These are phyloP conservation scores for Populus pruinosa DNA, from an alignment of 345 rosid species.

Conservation along the genomic window DNA sequence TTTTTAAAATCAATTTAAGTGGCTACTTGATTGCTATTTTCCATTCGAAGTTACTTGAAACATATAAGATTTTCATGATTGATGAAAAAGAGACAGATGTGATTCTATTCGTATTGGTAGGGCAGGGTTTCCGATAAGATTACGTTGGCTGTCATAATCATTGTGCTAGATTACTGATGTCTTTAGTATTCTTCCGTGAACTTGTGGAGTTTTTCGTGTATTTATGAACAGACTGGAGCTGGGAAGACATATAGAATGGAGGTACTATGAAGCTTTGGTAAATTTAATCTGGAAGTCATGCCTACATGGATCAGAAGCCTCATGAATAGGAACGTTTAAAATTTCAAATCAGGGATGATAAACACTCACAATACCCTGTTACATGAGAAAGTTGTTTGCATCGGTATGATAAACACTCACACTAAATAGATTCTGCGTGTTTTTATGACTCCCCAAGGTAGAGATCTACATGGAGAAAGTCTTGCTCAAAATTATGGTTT, in stretches of 20 bases:
- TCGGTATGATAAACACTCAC: neutral
- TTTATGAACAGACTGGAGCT: slow-evolving; percentile 76
- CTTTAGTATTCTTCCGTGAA: neutral
- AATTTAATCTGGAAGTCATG: neutral
- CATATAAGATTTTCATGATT: too few relatives aligned
- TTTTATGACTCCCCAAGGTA: slow-evolving; percentile 42
- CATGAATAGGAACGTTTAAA: slow-evolving; percentile 2
- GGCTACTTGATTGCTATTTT: too few relatives aligned
- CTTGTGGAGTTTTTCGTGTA: neutral
- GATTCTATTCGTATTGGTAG: neutral
- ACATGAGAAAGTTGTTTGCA: neutral
- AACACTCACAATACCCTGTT: neutral
- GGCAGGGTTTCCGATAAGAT: neutral
- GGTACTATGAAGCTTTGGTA: slow-evolving; percentile 32
- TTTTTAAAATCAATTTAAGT: too few relatives aligned
- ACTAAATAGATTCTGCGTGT: neutral
- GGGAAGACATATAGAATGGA: slow-evolving; percentile 92
- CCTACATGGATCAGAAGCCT: neutral
- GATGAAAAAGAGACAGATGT: neutral
- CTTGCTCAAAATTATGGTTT: neutral
- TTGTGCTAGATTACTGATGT: neutral
- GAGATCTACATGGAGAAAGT: slow-evolving; percentile 98
- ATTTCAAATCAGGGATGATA: slow-evolving; percentile 45
- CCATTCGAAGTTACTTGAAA: too few relatives aligned
- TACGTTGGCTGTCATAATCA: neutral